These are phyloP conservation scores for Cladosporium cucumerinum DNA, from an alignment of 2,329 filamentous ascomycete species.

Conservation along the genomic window DNA sequence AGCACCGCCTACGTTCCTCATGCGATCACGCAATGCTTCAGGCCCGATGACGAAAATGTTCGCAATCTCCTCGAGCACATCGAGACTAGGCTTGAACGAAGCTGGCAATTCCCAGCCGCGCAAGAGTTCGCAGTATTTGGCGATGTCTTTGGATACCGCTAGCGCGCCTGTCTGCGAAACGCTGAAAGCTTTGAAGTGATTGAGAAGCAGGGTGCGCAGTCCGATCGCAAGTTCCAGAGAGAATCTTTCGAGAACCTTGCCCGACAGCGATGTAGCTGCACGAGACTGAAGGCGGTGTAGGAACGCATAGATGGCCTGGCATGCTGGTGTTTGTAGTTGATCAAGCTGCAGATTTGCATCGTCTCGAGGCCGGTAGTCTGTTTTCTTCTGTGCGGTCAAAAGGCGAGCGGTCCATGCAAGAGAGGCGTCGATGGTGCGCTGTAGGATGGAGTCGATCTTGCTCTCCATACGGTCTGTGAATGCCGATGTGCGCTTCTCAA, in stretches of 20 bases:
- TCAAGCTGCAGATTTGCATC: conserved; percentile 67
- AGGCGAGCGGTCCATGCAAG: conserved; percentile 72
- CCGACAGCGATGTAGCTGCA: conserved; percentile 68
- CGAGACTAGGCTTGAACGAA: conserved; percentile 57
- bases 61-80: conserved; percentile 87
- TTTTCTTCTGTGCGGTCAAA: conserved; percentile 75
- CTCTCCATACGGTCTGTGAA: conserved; percentile 77
- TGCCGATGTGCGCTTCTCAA: conserved; percentile 75
- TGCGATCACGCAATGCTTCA: conserved; percentile 50
- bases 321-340: conserved; percentile 77
- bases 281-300: conserved; percentile 62
- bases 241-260: conserved; percentile 78
- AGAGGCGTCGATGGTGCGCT: conserved; percentile 68
- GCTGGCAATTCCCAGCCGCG: conserved; percentile 71
- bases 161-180: conserved; percentile 91
- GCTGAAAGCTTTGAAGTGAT: conserved; percentile 91
- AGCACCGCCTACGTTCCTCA: conserved; percentile 41
- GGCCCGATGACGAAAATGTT: conserved; percentile 90
- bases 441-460: conserved; percentile 71
- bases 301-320: conserved; percentile 76
- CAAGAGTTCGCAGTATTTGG: conserved; percentile 83
- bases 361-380: conserved; percentile 85
- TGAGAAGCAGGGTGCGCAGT: conserved; percentile 74
- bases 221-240: conserved; percentile 79
- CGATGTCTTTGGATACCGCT: conserved; percentile 94